Evolutionary conservation across 768 basidiomycete genomes (phyloP).

Genomic region (Lyophyllum atratum): DNA sequence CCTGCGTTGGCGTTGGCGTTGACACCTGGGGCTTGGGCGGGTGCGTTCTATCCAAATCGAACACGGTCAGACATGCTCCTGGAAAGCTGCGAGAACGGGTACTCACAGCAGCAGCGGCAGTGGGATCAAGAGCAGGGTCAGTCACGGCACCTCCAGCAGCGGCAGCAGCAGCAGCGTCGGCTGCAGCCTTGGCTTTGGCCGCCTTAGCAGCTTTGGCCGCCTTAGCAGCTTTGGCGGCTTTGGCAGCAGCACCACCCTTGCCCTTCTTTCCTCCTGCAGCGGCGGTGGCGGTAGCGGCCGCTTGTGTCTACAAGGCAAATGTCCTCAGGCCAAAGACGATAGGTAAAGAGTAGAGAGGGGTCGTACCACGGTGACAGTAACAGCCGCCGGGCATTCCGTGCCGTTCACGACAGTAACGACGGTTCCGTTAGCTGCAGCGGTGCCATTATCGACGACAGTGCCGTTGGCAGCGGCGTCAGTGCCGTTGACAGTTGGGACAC

Average conservation of each 20-base stretch:
- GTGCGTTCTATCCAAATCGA: background rate
- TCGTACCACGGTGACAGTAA: conserved; percentile 17
- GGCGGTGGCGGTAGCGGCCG: conserved; percentile 6
- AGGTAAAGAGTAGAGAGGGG: too few relatives aligned
- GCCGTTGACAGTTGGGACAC: background rate
- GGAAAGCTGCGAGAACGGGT: background rate
- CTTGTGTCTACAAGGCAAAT: conserved; percentile 9
- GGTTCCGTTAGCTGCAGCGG: conserved; percentile 15
- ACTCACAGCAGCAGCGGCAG: background rate
- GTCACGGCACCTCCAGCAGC: background rate
- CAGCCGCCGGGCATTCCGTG: conserved; percentile 8
- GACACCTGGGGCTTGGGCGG: background rate
- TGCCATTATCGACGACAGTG: conserved; percentile 1
- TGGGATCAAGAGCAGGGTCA: background rate
- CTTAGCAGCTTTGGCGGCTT: background rate
- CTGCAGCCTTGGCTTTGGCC: background rate
- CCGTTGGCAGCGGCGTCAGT: conserved; percentile 2
- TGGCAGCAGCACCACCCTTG: background rate
- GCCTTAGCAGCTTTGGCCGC: conserved; percentile 2
- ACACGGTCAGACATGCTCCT: background rate
- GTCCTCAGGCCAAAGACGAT: background rate
- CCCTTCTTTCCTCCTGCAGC: background rate
- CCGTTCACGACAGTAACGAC: conserved; percentile 21
- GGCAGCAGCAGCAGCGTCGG: background rate
- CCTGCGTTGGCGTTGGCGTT: background rate